A percentile compares a stretch with the other conserved stretches of the same genome.
These are phyloP conservation scores for Piper longum DNA, from an alignment of 164 flowering plant genomes.

Conservation along the genomic window DNA sequence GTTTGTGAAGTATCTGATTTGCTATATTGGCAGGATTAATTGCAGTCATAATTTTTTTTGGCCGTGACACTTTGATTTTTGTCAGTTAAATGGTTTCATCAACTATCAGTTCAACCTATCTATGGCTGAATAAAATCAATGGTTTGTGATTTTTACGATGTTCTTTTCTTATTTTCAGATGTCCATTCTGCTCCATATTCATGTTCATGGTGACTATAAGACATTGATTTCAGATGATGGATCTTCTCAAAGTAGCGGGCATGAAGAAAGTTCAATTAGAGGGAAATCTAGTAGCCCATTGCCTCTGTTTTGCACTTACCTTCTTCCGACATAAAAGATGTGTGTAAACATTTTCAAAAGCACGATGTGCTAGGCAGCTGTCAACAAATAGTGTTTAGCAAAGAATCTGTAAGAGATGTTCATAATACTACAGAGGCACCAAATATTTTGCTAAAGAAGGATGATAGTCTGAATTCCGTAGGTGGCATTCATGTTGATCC, in stretches of 20 bases:
- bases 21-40: not conserved
- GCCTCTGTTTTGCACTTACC: constrained; percentile 9
- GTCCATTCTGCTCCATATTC: constrained; percentile 7
- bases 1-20: no score
- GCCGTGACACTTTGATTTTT: not conserved
- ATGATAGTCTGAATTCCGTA: constrained; percentile 27
- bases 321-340: constrained; percentile 25
- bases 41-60: no score
- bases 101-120: not conserved
- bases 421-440: constrained; percentile 3
- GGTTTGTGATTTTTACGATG: constrained; percentile 13
- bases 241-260: constrained; percentile 10
- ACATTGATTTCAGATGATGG: constrained; percentile 9
- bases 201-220: constrained; percentile 8
- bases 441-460: constrained; percentile 2
- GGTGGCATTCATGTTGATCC: constrained; percentile 40
- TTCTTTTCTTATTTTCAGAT: constrained; percentile 27
- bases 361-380: constrained; percentile 5
- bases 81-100: not conserved
- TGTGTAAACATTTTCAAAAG: constrained; percentile 23
- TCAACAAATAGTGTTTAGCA: constrained; percentile 1
- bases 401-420: constrained; percentile 7
- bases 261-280: constrained; percentile 11
- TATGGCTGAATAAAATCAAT: not conserved
- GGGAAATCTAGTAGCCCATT: constrained; percentile 10